Percentiles rank a stretch among this genome's conserved stretches.
Evolutionary conservation across 2,329 filamentous ascomycete genomes (phyloP).

Genomic region (Alternaria sp.): DNA sequence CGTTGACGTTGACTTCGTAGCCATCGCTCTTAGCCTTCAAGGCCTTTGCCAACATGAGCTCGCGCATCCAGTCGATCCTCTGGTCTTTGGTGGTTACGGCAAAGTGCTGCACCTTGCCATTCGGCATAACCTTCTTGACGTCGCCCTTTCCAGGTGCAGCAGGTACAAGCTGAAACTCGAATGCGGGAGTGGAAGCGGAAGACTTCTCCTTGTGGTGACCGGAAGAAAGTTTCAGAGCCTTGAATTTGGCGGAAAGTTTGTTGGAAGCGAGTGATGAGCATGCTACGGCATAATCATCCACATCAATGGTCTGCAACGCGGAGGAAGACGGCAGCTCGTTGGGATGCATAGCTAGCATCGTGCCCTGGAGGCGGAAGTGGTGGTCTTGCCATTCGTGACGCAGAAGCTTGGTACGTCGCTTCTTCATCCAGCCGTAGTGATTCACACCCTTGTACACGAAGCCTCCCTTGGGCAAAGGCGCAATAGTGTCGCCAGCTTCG

Average conservation of each 20-base stretch:
- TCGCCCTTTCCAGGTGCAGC: constrained; percentile 61
- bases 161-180: constrained; percentile 86
- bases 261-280: constrained; percentile 80
- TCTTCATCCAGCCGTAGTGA: constrained; percentile 91
- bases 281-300: constrained; percentile 87
- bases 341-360: constrained; percentile 71
- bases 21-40: constrained; percentile 84
- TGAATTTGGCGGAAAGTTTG: constrained; percentile 89
- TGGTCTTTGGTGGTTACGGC: constrained; percentile 70
- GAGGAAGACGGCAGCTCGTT: constrained; percentile 63
- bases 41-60: constrained; percentile 90
- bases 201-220: constrained; percentile 62
- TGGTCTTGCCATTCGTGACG: constrained; percentile 94
- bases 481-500: constrained; percentile 34
- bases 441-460: constrained; percentile 61
- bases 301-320: constrained; percentile 81
- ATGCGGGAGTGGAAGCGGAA: constrained; percentile 67
- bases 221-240: constrained; percentile 69
- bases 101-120: constrained; percentile 89
- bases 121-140: constrained; percentile 46
- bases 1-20: constrained; percentile 83
- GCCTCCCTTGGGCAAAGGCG: constrained; percentile 47
- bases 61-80: constrained; percentile 96
- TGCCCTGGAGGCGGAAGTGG: constrained; percentile 80
- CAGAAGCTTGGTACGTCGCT: constrained; percentile 87